Evolutionary conservation across 2,329 filamentous ascomycete genomes (phyloP).

Genomic region (Diplodia mutila): DNA sequence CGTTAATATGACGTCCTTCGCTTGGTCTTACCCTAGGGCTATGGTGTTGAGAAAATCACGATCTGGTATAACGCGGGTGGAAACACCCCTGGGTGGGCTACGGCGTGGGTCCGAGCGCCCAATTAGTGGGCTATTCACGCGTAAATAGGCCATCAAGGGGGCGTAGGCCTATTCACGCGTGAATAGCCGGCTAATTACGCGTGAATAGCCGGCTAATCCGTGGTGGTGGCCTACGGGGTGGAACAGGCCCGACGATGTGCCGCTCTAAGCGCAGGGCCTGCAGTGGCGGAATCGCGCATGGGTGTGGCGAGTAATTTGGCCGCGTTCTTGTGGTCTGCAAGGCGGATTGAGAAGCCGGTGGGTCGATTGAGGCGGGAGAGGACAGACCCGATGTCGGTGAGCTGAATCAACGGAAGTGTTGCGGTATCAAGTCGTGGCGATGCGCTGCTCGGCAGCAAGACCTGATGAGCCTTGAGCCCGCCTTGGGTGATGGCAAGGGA

Average conservation of each 20-base stretch:
- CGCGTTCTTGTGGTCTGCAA: conserved; percentile 52
- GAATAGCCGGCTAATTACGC: too few relatives aligned
- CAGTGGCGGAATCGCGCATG: conserved; percentile 55
- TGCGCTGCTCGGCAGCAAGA: conserved; percentile 48
- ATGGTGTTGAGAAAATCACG: too few relatives aligned
- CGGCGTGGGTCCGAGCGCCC: too few relatives aligned
- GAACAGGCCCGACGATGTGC: conserved; percentile 53
- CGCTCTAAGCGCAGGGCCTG: conserved; percentile 53
- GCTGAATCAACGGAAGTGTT: conserved; percentile 48
- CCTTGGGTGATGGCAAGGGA: conserved; percentile 46
- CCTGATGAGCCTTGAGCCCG: conserved; percentile 51
- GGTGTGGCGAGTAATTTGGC: conserved; percentile 58
- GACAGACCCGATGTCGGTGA: conserved; percentile 39
- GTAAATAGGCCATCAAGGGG: too few relatives aligned
- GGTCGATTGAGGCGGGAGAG: conserved; percentile 27
- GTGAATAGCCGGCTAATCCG: too few relatives aligned
- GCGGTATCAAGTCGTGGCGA: conserved; percentile 48
- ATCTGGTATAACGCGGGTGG: too few relatives aligned
- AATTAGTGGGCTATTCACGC: too few relatives aligned
- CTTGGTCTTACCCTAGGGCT: too few relatives aligned
- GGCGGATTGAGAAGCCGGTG: conserved; percentile 37
- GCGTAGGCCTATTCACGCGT: too few relatives aligned
- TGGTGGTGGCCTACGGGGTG: too few relatives aligned
- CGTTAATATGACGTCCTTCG: too few relatives aligned
- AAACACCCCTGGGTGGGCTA: too few relatives aligned